Evolutionary conservation across 1,139 yeast genomes (phyloP).

Genomic region (Saccharomyces hybrid): DNA sequence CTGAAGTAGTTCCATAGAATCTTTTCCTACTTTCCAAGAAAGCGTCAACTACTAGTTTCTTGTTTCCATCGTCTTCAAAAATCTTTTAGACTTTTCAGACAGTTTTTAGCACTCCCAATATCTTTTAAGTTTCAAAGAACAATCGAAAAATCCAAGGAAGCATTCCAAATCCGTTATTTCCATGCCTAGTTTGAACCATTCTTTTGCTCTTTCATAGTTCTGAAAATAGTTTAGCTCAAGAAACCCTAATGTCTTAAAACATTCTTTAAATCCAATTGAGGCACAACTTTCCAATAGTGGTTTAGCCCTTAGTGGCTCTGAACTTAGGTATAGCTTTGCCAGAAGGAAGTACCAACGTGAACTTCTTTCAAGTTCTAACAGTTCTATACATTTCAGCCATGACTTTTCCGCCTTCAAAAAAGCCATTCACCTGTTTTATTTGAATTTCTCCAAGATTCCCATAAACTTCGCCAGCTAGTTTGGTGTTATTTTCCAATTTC

Average conservation of each 20-base stretch:
- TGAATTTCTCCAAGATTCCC: conserved; percentile 60
- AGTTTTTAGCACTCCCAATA: conserved; percentile 23
- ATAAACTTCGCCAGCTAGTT: conserved; percentile 62
- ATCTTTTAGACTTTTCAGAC: conserved; percentile 9
- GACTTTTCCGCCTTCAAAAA: conserved; percentile 45
- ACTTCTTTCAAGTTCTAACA: conserved; percentile 52
- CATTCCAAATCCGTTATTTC: conserved; percentile 56
- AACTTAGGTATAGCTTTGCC: conserved; percentile 56
- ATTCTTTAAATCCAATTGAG: conserved; percentile 63
- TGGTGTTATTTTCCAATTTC: conserved; percentile 36
- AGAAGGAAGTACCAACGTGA: conserved; percentile 69
- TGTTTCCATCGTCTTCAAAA: not conserved
- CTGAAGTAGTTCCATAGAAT: not conserved
- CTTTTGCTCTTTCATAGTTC: conserved; percentile 49
- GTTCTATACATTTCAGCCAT: conserved; percentile 53
- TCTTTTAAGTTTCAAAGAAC: conserved; percentile 22
- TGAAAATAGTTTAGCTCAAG: conserved; percentile 62
- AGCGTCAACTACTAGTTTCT: not conserved
- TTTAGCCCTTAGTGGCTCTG: conserved; percentile 52
- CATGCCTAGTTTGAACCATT: conserved; percentile 80
- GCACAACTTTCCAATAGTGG: conserved; percentile 74
- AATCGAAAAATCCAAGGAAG: conserved; percentile 68
- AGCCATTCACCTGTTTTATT: conserved; percentile 44
- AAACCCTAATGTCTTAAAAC: conserved; percentile 71
- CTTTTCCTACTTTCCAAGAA: not conserved